Evolutionary conservation across 2,329 filamentous ascomycete genomes (phyloP).

Genomic region (Nemania sp.): DNA sequence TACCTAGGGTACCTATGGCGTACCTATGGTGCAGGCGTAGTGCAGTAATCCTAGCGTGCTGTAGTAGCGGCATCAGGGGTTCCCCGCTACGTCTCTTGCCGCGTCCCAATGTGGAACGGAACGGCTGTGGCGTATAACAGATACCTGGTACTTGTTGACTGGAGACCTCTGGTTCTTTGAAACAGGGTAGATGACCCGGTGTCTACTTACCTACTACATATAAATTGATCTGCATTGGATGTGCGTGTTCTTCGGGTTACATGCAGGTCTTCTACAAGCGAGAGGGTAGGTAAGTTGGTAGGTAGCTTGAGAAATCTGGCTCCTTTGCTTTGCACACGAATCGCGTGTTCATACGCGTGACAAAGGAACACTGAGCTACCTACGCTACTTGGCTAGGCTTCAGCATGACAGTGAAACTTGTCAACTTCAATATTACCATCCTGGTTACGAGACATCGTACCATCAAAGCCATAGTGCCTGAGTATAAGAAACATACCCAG

Average conservation of each 20-base stretch:
- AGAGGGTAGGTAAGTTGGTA: too few relatives aligned
- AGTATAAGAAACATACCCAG: not conserved
- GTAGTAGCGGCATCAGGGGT: constrained; percentile 5
- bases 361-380: constrained; percentile 20
- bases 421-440: too few relatives aligned
- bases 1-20: not conserved
- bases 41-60: not conserved
- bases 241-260: constrained; percentile 1
- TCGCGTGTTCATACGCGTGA: constrained; percentile 14
- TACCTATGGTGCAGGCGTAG: not conserved
- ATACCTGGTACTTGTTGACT: constrained; percentile 4
- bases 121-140: constrained; percentile 22
- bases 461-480: too few relatives aligned
- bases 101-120: constrained; percentile 23
- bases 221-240: constrained; percentile 4
- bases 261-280: constrained; percentile 9
- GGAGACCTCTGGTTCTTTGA: constrained; percentile 15
- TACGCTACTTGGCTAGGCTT: not conserved
- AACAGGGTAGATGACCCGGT: too few relatives aligned
- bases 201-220: too few relatives aligned
- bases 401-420: too few relatives aligned
- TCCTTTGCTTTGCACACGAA: constrained; percentile 4
- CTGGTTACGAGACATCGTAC: too few relatives aligned
- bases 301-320: not conserved
- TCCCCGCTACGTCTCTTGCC: constrained; percentile 10